Percentiles rank a stretch among this genome's conserved stretches.
Evolutionary conservation across 2,329 filamentous ascomycete genomes (phyloP).

Genomic region (Davidsoniella virescens): DNA sequence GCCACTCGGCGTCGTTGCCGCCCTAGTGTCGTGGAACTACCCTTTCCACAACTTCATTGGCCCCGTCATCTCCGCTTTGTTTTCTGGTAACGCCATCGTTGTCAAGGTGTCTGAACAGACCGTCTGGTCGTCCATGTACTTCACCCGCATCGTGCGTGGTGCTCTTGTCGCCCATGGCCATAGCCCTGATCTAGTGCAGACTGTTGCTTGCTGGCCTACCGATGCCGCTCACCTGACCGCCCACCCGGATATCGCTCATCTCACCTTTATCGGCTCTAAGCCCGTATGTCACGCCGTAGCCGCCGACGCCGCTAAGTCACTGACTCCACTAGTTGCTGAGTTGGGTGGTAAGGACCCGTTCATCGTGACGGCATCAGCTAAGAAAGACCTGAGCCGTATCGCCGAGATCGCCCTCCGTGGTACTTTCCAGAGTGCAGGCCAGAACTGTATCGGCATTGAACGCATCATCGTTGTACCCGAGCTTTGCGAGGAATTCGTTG

Average conservation of each 20-base stretch:
- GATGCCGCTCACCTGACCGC: conserved; percentile 69
- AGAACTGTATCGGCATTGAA: conserved; percentile 97
- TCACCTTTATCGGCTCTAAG: conserved; percentile 91
- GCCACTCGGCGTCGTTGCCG: conserved; percentile 80
- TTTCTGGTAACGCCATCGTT: conserved; percentile 79
- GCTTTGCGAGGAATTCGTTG: conserved; percentile 60
- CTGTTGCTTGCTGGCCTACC: conserved; percentile 73
- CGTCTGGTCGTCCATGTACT: conserved; percentile 80
- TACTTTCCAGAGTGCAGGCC: conserved; percentile 85
- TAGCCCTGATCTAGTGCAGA: conserved; percentile 66
- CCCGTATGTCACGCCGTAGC: conserved; percentile 79
- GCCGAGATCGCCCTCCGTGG: conserved; percentile 75
- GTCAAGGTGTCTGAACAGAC: conserved; percentile 94
- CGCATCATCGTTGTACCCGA: conserved; percentile 66
- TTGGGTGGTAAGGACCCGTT: conserved; percentile 91
- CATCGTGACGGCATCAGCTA: conserved; percentile 68
- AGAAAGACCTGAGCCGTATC: conserved; percentile 50
- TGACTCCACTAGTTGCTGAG: conserved; percentile 84
- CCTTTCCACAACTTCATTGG: conserved; percentile 90
- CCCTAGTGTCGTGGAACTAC: conserved; percentile 94
- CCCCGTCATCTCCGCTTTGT: conserved; percentile 78
- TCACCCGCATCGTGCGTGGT: conserved; percentile 58
- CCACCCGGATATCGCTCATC: conserved; percentile 67
- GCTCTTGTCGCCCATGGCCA: conserved; percentile 73
- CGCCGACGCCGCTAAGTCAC: conserved; percentile 62